Base-by-base conservation (phyloP, 257 asterid genomes). In the Parsonsia alboflavescens region DNA sequence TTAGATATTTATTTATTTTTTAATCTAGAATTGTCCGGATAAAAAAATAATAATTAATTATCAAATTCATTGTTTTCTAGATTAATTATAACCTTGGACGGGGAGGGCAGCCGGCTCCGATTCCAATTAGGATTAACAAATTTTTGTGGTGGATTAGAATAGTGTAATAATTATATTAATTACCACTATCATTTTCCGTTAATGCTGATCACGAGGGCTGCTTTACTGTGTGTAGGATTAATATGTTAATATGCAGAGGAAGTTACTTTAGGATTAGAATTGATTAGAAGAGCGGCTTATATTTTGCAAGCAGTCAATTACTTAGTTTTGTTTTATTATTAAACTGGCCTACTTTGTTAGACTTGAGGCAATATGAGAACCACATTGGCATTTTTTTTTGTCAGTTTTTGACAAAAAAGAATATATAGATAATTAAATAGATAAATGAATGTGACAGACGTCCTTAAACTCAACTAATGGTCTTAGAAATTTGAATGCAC, bases 401-500 rank as follows among this genome's bases (percentile, higher is more conserved):
- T 33, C 39, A 33, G 39, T 33, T 33, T 3, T 1, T 33, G 39
- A 33, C 39, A 48, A 10, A 48, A 10, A 48, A 48, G 10, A 48
- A 10, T 10, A 8, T 0, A 8, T 2, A 48, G 10, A 33, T 33
- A 33, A 3, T 1, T 33, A 8, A 8, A 8, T 2, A 48, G 10
- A 33, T 33, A 33, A 3, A 33, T 33, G 39, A 3, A 33, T 33
- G 39, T 33, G 39, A 33, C 39, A 33, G 39, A 33, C 39, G 39
- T 33, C 39, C 13, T 73, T 33, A 45, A 73, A 75, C 84, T 68
- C 75, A 81, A 77, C 84, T 70, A 81, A 81, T 75, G 12, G 42
- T 22, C 73, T 81, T 81, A 77, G 77, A 81, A 80, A 39, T 76
- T 7, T 53, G n/a, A 22, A 17, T 22, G 24, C n/a, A 44, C 56